Base-by-base conservation (phyloP, 2,329 filamentous ascomycete species). In the Cladophialophora psammophila region DNA sequence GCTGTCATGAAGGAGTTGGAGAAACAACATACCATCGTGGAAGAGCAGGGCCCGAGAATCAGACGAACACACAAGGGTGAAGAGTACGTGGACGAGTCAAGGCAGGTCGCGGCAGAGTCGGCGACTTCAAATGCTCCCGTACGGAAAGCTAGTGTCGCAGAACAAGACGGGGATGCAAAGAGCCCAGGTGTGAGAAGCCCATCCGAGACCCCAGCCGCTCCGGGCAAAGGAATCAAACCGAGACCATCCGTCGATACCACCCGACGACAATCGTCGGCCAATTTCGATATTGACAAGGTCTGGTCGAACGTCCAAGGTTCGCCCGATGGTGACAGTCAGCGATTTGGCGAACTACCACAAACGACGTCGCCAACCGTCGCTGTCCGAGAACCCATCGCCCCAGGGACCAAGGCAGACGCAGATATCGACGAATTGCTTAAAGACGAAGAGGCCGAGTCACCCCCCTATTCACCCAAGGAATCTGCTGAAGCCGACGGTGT, bases 31-130 rank as follows among this genome's bases (percentile, higher is more conserved):
- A 94, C 95, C 55, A 86, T 96, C 38, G 89, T 94, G 67, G 69
- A 72, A 54, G 88, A 91, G 18, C 85, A 87, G 57, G 93, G 87
- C 1, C 91, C 94, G 3, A 88, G 93, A 2, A 90, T 97, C 64
- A 87, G 93, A 74, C 89, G 92, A 72, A 97, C 94, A 1, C 94
- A 98, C 81, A 98, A 98, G 78, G 95, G 95, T 12, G 94, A 97
- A 66, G 95, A 98, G 76, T 79, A 97, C 15, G 86, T 98, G 15
- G 93, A 94, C 69, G 88, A 91, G 54, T 92, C 96, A 38, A 84
- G 80, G 58, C 79, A 84, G 68, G 80, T 79, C 48, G 75, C 80
- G 38, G 78, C 79, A 34, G 83, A 85, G 67, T 81, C 82, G 6
- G 78, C 83, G 38, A 82, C 83, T 65, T 81, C 80, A n/a, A 78